Percentiles rank a stretch among this genome's conserved stretches.
phyloP scores from a whole-genome alignment of 2,329 filamentous ascomycete genomes.

The Fusarium acutatum region DNA sequence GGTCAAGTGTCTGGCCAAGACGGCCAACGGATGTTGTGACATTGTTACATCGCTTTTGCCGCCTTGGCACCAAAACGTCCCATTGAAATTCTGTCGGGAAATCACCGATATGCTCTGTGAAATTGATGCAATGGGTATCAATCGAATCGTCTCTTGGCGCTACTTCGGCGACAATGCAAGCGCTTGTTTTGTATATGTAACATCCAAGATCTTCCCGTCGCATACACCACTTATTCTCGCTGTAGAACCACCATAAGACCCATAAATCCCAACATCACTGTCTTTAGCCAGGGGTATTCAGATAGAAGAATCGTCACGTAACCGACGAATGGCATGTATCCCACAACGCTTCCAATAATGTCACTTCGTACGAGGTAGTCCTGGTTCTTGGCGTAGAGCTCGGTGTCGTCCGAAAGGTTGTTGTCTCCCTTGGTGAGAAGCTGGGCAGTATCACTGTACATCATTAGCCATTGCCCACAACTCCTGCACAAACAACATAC shows the following conservation, averaged over 20 bases:
- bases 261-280: conserved; percentile 93
- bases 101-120: conserved; percentile 14
- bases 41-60: conserved; percentile 5
- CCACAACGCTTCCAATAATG: conserved; percentile 91
- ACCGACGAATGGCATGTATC: conserved; percentile 92
- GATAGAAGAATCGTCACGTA: conserved; percentile 97
- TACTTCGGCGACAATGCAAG: neutral
- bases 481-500: conserved; percentile 46
- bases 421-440: conserved; percentile 98
- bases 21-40: neutral
- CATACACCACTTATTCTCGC: conserved; percentile 68
- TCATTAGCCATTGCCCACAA: neutral
- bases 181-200: neutral
- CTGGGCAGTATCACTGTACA: conserved; percentile 63
- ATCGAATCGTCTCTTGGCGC: neutral
- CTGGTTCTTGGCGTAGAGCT: conserved; percentile 83
- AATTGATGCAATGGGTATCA: conserved; percentile 21
- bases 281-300: conserved; percentile 97
- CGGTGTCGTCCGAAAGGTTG: conserved; percentile 91
- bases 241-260: conserved; percentile 92
- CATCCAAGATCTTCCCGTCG: neutral
- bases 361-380: conserved; percentile 87
- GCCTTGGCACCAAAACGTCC: conserved; percentile 7
- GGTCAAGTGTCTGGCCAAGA: neutral
- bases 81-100: neutral